These are phyloP conservation scores for Coprinopsis cinerea DNA, from an alignment of 768 basidiomycete species.

Conservation along the genomic window DNA sequence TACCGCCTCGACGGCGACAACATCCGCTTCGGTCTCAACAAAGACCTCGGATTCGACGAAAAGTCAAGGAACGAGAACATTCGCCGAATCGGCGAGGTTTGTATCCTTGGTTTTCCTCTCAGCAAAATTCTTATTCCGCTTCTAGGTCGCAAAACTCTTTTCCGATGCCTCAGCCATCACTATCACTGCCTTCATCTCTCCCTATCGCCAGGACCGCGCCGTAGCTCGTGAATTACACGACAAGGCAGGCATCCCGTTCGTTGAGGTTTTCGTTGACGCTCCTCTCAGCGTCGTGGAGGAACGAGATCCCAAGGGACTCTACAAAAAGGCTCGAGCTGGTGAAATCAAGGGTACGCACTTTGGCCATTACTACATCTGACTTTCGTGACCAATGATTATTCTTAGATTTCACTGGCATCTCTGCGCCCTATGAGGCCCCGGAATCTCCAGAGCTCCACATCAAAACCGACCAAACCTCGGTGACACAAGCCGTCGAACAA, in stretches of 20 bases:
- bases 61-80: slow-evolving; percentile 93
- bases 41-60: slow-evolving; percentile 91
- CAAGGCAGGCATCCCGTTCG: slow-evolving; percentile 65
- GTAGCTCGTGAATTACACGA: slow-evolving; percentile 80
- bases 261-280: slow-evolving; percentile 95
- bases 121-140: neutral
- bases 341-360: slow-evolving; percentile 79
- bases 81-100: slow-evolving; percentile 90
- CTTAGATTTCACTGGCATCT: slow-evolving; percentile 95
- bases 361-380: neutral
- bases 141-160: slow-evolving; percentile 92
- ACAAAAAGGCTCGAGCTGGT: slow-evolving; percentile 92
- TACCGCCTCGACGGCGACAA: slow-evolving; percentile 97
- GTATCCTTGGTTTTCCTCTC: slow-evolving; percentile 9
- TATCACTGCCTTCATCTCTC: slow-evolving; percentile 97
- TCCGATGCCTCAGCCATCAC: slow-evolving; percentile 81
- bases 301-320: slow-evolving; percentile 95
- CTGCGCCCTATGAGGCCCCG: slow-evolving; percentile 94
- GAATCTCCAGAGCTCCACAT: slow-evolving; percentile 85
- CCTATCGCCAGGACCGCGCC: slow-evolving; percentile 84
- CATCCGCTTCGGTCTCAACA: slow-evolving; percentile 93
- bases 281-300: slow-evolving; percentile 82
- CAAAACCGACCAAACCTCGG: slow-evolving; percentile 74
- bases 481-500: slow-evolving; percentile 68
- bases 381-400: neutral